Conservation (phyloP, 768 basidiomycete genomes). For the Mycena leptocephala region DNA sequence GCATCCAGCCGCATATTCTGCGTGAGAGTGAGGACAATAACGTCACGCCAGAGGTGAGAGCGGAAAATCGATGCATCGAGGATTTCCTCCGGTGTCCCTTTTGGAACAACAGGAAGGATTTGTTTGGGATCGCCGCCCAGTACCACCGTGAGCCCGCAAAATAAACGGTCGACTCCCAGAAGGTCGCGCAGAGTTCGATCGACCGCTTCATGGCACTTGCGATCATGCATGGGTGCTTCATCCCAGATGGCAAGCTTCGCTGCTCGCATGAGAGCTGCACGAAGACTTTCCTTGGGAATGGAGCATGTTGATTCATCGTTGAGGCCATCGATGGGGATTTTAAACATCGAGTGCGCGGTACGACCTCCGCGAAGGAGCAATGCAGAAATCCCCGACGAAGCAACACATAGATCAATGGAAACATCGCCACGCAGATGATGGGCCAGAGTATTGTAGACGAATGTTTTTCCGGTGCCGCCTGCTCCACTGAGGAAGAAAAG, state of each 20-base stretch:
- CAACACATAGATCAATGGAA: too few species aligned
- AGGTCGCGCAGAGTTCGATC: constrained; percentile 51
- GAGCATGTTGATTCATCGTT: too few species aligned
- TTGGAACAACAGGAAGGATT: constrained; percentile 51
- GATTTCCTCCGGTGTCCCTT: constrained; percentile 51
- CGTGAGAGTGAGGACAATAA: background rate
- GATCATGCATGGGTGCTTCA: too few species aligned
- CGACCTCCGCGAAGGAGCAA: constrained; percentile 42
- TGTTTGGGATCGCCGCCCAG: constrained; percentile 58
- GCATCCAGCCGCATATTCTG: background rate
- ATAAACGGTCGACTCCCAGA: constrained; percentile 38
- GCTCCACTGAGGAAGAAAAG: background rate
- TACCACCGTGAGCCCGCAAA: background rate
- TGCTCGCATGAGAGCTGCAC: too few species aligned
- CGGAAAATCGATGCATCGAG: constrained; percentile 39
- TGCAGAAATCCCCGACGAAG: background rate
- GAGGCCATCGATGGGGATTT: too few species aligned
- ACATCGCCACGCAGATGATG: background rate
- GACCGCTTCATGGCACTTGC: too few species aligned
- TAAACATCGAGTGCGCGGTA: constrained; percentile 52
- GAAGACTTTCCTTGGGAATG: too few species aligned
- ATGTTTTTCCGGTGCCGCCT: too few species aligned
- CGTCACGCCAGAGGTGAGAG: background rate
- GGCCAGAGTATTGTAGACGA: constrained; percentile 39
- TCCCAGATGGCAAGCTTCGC: too few species aligned